A percentile compares a stretch with the other conserved stretches of the same genome.
phyloP scores from a whole-genome alignment of 2,329 filamentous ascomycete genomes.

The Sporothrix schenckii region DNA sequence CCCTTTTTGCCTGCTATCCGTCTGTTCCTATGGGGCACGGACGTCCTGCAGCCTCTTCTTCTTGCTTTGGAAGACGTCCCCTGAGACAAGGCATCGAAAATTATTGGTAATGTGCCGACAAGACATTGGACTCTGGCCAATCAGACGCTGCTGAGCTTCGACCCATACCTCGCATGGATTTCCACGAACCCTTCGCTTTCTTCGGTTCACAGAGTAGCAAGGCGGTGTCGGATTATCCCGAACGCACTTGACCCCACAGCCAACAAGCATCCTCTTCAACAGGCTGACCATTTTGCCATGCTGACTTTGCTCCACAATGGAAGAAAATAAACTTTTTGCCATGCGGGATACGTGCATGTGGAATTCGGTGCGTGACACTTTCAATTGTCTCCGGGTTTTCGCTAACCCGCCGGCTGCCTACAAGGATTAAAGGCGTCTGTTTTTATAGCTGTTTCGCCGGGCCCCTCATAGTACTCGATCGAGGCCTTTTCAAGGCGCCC shows the following conservation, averaged over 20 bases:
- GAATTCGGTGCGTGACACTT: not conserved
- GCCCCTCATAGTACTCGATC: not conserved
- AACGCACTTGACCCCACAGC: not conserved
- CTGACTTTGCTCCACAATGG: not conserved
- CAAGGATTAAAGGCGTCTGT: not conserved
- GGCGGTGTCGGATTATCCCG: not conserved
- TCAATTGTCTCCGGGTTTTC: not conserved
- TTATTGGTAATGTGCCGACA: no score
- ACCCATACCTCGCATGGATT: no score
- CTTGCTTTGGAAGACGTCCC: no score
- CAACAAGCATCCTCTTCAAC: not conserved
- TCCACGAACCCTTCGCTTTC: no score
- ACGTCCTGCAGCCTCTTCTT: not conserved
- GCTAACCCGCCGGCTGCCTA: not conserved
- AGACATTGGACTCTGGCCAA: no score
- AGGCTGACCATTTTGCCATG: not conserved
- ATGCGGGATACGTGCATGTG: not conserved
- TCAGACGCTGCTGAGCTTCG: no score
- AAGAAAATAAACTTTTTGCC: not conserved
- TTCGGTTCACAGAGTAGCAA: not conserved
- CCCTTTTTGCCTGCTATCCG: not conserved
- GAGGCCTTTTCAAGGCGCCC: not conserved
- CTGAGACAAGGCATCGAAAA: no score
- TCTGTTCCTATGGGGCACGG: not conserved
- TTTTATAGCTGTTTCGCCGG: not conserved